phyloP scores from a whole-genome alignment of 2,329 filamentous ascomycete genomes.

The Diaporthe sp. region DNA sequence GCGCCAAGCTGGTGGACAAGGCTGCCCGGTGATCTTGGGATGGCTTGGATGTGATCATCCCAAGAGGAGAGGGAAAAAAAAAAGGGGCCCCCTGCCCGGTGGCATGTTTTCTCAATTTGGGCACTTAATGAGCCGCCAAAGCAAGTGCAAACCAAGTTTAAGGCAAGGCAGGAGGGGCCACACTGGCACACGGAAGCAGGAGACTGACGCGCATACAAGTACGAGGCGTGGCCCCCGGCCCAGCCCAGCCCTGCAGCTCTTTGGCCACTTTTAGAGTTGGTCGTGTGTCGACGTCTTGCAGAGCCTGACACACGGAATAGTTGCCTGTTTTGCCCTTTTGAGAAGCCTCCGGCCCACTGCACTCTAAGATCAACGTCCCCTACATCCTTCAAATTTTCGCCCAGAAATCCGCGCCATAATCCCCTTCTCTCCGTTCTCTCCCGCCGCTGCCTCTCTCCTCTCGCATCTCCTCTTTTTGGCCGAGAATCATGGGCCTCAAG shows the following conservation, averaged over 20 bases:
- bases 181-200: neutral
- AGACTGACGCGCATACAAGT: slow-evolving; percentile 20
- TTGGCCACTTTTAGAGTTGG: slow-evolving; percentile 9
- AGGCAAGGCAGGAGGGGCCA: no score
- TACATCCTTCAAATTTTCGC: slow-evolving; percentile 24
- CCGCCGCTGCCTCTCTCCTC: neutral
- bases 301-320: slow-evolving; percentile 31
- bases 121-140: slow-evolving; percentile 19
- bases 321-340: slow-evolving; percentile 35
- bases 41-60: slow-evolving; percentile 24
- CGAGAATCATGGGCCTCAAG: slow-evolving; percentile 30
- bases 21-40: slow-evolving; percentile 18
- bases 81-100: slow-evolving; percentile 17
- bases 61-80: slow-evolving; percentile 18
- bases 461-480: neutral
- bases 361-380: slow-evolving; percentile 25
- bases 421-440: neutral
- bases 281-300: slow-evolving; percentile 21
- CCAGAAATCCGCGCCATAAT: neutral
- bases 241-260: neutral
- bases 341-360: slow-evolving; percentile 30
- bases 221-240: slow-evolving; percentile 4
- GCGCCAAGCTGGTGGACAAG: slow-evolving; percentile 14
- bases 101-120: slow-evolving; percentile 21
- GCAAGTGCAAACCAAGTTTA: neutral